Percentiles rank a stretch among this genome's conserved stretches.
Evolutionary conservation across 2,329 filamentous ascomycete genomes (phyloP).

Genomic region (Fusarium devonianum): DNA sequence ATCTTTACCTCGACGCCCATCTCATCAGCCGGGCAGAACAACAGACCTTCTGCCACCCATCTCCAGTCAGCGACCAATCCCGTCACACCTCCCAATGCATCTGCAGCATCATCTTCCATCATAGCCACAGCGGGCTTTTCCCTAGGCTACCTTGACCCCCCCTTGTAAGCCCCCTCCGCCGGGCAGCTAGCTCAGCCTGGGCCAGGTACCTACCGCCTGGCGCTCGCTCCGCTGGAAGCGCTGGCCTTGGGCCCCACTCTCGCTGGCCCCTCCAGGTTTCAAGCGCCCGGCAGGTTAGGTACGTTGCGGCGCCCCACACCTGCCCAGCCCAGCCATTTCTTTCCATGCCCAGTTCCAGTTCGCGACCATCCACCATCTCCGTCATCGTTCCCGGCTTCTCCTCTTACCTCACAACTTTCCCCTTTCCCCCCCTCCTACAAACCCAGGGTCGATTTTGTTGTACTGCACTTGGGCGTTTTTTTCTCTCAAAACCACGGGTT

Average conservation of each 20-base stretch:
- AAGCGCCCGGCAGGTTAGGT: neutral
- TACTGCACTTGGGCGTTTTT: conserved; percentile 30
- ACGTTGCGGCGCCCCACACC: conserved; percentile 13
- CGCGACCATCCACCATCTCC: conserved; percentile 6
- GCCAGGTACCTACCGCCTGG: neutral
- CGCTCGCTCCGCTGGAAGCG: conserved; percentile 14
- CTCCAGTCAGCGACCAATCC: conserved; percentile 26
- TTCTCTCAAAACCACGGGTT: conserved; percentile 11
- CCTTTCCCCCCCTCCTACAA: conserved; percentile 20
- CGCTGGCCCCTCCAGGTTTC: conserved; percentile 6
- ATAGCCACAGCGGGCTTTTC: conserved; percentile 33
- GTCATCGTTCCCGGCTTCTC: conserved; percentile 21
- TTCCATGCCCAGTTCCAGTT: conserved; percentile 20
- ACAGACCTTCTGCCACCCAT: conserved; percentile 34
- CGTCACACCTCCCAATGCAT: conserved; percentile 22
- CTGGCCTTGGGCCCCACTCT: conserved; percentile 27
- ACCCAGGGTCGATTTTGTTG: conserved; percentile 27
- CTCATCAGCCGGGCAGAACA: conserved; percentile 36
- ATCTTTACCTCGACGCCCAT: conserved; percentile 17
- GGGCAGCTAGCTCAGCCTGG: too few species aligned
- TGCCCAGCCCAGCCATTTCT: conserved; percentile 23
- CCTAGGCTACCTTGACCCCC: neutral
- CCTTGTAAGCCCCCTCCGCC: too few species aligned
- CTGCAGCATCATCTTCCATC: conserved; percentile 35
- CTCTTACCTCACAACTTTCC: conserved; percentile 40